Evolutionary conservation across 768 basidiomycete species (phyloP).

Genomic region (Serendipita indica): DNA sequence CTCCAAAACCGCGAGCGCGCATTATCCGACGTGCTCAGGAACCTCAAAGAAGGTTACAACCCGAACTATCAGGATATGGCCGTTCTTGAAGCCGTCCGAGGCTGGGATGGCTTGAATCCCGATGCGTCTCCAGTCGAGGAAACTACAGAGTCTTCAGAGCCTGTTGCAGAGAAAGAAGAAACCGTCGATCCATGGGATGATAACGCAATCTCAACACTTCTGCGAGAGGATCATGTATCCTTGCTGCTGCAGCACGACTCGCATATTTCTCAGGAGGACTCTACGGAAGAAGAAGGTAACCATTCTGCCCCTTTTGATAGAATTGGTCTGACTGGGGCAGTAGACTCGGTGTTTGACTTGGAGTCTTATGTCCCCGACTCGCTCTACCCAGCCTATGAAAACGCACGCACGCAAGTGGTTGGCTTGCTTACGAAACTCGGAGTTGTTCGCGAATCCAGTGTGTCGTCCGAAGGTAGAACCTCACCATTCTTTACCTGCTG

Average conservation of each 20-base stretch:
- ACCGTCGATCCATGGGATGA: conserved; percentile 25
- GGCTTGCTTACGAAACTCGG: conserved; percentile 53
- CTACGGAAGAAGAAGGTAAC: conserved; percentile 18
- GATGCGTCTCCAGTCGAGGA: conserved; percentile 9
- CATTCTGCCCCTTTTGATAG: conserved; percentile 35
- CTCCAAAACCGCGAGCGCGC: conserved; percentile 60
- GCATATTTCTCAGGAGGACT: conserved; percentile 33
- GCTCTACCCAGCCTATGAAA: conserved; percentile 56
- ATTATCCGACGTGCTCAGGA: conserved; percentile 69
- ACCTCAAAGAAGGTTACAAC: conserved; percentile 77
- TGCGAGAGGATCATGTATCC: conserved; percentile 54
- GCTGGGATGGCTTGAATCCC: conserved; percentile 55
- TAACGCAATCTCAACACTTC: conserved; percentile 36
- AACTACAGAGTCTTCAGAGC: conserved; percentile 16
- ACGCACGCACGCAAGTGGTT: conserved; percentile 42
- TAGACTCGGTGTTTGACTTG: conserved; percentile 46
- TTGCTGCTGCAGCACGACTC: conserved; percentile 68
- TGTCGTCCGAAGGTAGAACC: conserved; percentile 29
- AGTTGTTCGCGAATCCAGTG: conserved; percentile 27
- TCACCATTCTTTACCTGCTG: neutral
- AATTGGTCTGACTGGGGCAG: conserved; percentile 5
- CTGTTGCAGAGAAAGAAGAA: conserved; percentile 22
- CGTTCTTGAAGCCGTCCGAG: conserved; percentile 88
- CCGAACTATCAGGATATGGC: conserved; percentile 99
- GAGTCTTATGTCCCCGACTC: conserved; percentile 76